These are phyloP conservation scores for Pseudoperonospora humuli DNA, from an alignment of 352 stramenopile genomes.

Conservation along the genomic window DNA sequence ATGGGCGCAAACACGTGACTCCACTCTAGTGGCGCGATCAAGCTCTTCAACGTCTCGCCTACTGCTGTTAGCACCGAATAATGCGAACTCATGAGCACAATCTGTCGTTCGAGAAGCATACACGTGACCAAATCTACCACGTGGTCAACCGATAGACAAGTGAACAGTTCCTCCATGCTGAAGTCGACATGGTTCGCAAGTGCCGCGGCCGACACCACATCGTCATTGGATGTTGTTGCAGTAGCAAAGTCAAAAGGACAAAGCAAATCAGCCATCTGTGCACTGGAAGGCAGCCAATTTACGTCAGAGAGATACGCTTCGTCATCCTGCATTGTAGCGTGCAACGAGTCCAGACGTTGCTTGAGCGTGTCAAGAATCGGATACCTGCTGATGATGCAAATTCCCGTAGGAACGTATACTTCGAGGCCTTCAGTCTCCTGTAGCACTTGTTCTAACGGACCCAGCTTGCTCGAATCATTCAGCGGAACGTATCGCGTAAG, in stretches of 20 bases:
- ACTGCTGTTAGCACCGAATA: conserved; percentile 78
- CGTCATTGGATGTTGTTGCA: conserved; percentile 17
- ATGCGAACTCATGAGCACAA: conserved; percentile 69
- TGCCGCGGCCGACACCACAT: conserved; percentile 32
- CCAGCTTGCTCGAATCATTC: conserved; percentile 55
- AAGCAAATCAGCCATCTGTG: conserved; percentile 56
- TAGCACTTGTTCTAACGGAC: conserved; percentile 67
- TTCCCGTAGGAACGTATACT: conserved; percentile 61
- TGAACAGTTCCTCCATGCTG: conserved; percentile 79
- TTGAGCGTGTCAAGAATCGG: conserved; percentile 78
- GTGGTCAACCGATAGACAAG: conserved; percentile 64
- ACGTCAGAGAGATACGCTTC: conserved; percentile 43
- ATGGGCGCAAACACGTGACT: conserved; percentile 83
- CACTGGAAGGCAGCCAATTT: conserved; percentile 45
- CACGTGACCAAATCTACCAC: conserved; percentile 60
- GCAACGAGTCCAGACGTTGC: conserved; percentile 52
- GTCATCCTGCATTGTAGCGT: conserved; percentile 50
- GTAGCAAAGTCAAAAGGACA: conserved; percentile 54
- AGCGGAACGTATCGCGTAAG: conserved; percentile 74
- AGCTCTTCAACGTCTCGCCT: conserved; percentile 67
- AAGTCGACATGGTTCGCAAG: conserved; percentile 66
- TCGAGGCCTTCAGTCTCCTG: conserved; percentile 76
- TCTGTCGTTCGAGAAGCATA: conserved; percentile 69
- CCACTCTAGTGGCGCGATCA: conserved; percentile 76
- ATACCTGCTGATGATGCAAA: conserved; percentile 80